Evolutionary conservation across 345 rosid species (phyloP).

Genomic region (Eucalyptus leucophloia): DNA sequence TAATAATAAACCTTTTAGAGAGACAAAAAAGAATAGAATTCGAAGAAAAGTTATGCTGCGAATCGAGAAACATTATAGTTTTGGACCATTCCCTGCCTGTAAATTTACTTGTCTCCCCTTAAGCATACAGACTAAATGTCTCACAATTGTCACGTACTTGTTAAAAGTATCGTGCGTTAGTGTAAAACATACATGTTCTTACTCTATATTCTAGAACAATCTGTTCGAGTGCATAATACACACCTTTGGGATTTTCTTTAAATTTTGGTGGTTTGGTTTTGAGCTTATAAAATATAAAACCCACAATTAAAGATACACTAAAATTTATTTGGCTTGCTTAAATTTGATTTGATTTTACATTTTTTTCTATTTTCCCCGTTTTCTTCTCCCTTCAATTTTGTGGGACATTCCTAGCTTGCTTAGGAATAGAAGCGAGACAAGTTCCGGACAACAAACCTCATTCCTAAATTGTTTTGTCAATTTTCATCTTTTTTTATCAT

Average conservation of each 20-base stretch:
- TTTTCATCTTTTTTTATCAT: background rate
- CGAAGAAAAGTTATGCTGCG: background rate
- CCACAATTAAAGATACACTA: background rate
- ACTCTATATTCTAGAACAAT: background rate
- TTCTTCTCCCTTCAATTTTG: background rate
- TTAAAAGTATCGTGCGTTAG: rapidly evolving
- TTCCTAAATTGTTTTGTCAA: rapidly evolving
- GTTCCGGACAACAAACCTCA: background rate
- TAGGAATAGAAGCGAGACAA: background rate
- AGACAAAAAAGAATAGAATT: background rate
- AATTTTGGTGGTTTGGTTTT: background rate
- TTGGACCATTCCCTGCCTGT: background rate
- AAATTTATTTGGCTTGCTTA: background rate
- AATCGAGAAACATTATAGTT: background rate
- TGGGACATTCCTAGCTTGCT: background rate
- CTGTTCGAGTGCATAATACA: rapidly evolving
- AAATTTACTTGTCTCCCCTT: background rate
- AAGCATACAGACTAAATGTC: background rate
- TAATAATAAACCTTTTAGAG: background rate
- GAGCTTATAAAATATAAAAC: background rate
- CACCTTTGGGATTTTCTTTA: background rate
- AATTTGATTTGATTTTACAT: background rate
- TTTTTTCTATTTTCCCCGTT: background rate
- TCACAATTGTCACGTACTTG: rapidly evolving
- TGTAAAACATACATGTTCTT: background rate